These are phyloP conservation scores for Tulasnella sp. DNA, from an alignment of 768 basidiomycete species.

Conservation along the genomic window DNA sequence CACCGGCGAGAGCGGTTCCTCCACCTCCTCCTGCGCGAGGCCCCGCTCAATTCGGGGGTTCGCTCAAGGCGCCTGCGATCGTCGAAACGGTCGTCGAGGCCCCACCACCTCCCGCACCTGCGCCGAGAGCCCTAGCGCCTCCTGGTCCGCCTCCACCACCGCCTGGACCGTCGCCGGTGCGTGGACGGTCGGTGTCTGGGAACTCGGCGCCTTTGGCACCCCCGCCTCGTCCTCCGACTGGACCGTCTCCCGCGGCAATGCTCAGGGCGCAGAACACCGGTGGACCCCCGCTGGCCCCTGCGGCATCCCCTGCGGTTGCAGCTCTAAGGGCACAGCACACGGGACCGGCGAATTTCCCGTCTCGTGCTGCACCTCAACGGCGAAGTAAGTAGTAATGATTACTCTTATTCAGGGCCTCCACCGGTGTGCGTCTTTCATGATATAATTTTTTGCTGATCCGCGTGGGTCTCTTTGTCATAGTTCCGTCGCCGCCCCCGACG, in stretches of 20 bases:
- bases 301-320: constrained; percentile 35
- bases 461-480: constrained; percentile 22
- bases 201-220: neutral
- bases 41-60: neutral
- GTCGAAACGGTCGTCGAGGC: neutral
- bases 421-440: neutral
- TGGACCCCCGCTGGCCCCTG: constrained; percentile 29
- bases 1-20: constrained; percentile 16
- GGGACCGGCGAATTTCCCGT: neutral
- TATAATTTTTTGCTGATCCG: neutral
- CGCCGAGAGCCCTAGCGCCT: constrained; percentile 20
- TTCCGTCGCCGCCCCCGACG: constrained; percentile 48
- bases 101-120: constrained; percentile 2
- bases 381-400: neutral
- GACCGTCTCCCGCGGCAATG: constrained; percentile 24
- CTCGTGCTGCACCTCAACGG: neutral
- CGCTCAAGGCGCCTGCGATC: neutral
- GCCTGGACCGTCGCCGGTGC: neutral
- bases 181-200: neutral
- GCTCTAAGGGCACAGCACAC: constrained; percentile 15
- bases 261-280: constrained; percentile 13
- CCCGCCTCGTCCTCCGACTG: constrained; percentile 12
- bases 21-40: constrained; percentile 17
- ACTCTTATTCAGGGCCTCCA: neutral
- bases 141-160: constrained; percentile 18